A percentile compares a stretch with the other conserved stretches of the same genome.
Conservation (phyloP, 768 basidiomycete genomes). For the Suillus alpinus region DNA sequence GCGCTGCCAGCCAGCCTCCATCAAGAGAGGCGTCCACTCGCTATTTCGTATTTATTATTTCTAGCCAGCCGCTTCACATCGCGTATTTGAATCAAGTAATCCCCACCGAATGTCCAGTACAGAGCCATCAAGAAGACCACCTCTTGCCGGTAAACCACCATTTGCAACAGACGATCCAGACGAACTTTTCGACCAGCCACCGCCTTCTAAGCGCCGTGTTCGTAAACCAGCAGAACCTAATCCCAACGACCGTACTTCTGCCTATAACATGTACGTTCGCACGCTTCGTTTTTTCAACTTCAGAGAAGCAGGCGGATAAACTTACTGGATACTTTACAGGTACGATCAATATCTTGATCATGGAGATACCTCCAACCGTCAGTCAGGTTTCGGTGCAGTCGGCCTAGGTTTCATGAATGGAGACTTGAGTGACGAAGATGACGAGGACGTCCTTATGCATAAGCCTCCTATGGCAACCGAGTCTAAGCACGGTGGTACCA, state of each 20-base stretch:
- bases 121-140: neutral
- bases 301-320: neutral
- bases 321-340: slow-evolving; percentile 32
- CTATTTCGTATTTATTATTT: slow-evolving; percentile 3
- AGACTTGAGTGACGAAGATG: slow-evolving; percentile 40
- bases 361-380: slow-evolving; percentile 37
- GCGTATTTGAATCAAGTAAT: slow-evolving; percentile 1
- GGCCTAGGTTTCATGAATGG: slow-evolving; percentile 47
- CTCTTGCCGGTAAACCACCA: slow-evolving; percentile 2
- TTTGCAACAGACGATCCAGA: slow-evolving; percentile 71
- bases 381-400: slow-evolving; percentile 53
- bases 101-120: neutral
- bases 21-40: slow-evolving; percentile 4
- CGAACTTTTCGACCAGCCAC: slow-evolving; percentile 50
- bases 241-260: slow-evolving; percentile 56
- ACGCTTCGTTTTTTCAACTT: slow-evolving; percentile 5
- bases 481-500: slow-evolving; percentile 18
- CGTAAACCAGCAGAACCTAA: slow-evolving; percentile 46
- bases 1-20: slow-evolving; percentile 2
- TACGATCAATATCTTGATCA: slow-evolving; percentile 60
- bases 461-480: slow-evolving; percentile 10
- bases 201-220: slow-evolving; percentile 35
- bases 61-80: neutral
- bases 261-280: slow-evolving; percentile 63
- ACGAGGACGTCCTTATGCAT: slow-evolving; percentile 18